These are phyloP conservation scores for Trichopus zeylanicus DNA, from an alignment of 116 monocot genomes.

Conservation along the genomic window DNA sequence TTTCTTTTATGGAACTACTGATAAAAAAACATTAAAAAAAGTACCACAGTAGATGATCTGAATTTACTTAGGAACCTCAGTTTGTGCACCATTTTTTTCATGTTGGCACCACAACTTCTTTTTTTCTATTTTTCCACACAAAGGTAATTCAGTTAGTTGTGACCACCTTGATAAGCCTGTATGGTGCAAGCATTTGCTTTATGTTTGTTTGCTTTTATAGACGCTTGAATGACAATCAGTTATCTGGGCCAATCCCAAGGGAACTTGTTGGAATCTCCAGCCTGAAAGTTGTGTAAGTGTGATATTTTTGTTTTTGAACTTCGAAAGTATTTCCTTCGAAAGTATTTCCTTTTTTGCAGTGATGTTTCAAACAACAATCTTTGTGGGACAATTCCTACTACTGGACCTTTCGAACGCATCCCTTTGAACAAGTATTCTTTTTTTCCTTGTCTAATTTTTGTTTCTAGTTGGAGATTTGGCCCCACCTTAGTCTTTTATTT, in stretches of 20 bases:
- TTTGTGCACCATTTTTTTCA: no score
- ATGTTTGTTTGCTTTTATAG: conserved; percentile 26
- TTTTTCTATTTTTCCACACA: no score
- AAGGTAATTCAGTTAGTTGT: no score
- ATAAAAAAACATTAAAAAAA: no score
- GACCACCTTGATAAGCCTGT: no score
- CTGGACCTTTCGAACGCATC: conserved; percentile 90
- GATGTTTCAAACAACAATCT: conserved; percentile 87
- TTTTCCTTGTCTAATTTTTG: not conserved
- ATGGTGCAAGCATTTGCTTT: no score
- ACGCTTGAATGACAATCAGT: conserved; percentile 73
- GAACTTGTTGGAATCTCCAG: conserved; percentile 67
- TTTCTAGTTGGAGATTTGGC: not conserved
- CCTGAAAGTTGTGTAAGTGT: conserved; percentile 92
- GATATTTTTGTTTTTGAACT: not conserved
- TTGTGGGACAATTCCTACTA: conserved; percentile 95
- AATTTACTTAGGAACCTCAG: no score
- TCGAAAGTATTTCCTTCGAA: not conserved
- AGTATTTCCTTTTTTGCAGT: conserved; percentile 19
- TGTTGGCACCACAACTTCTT: no score
- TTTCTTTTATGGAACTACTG: no score
- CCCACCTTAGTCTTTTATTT: not conserved
- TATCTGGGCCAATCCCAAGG: conserved; percentile 76
- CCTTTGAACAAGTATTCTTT: conserved; percentile 80
- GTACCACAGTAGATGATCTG: no score